These are phyloP conservation scores for Ophiocordyceps sinensis DNA, from an alignment of 2,329 filamentous ascomycete genomes.

Conservation along the genomic window DNA sequence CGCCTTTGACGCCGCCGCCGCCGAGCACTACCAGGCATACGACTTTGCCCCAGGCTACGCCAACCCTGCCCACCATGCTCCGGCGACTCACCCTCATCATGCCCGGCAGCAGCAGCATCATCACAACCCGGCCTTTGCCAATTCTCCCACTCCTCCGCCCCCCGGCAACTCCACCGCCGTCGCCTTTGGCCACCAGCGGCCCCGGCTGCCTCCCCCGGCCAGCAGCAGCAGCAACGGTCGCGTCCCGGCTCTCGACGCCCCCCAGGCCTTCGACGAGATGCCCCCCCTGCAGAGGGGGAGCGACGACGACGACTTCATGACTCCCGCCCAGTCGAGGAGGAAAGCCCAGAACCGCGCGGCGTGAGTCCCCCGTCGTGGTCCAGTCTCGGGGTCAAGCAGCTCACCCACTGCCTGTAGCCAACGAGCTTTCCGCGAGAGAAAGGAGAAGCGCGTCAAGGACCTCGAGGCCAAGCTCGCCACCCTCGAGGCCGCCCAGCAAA, in stretches of 20 bases:
- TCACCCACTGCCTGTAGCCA: conserved; percentile 41
- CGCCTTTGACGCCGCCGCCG: conserved; percentile 30
- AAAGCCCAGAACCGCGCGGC: conserved; percentile 49
- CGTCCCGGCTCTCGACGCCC: not conserved
- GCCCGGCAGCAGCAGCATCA: not conserved
- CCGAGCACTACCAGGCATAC: conserved; percentile 33
- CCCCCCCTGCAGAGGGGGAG: conserved; percentile 24
- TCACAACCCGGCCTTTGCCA: conserved; percentile 9
- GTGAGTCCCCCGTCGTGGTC: conserved; percentile 24
- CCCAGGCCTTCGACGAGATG: conserved; percentile 14
- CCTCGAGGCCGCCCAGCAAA: conserved; percentile 60
- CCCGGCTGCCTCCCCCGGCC: conserved; percentile 9
- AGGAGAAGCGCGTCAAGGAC: conserved; percentile 87
- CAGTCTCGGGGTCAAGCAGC: not conserved
- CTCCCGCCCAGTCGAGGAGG: conserved; percentile 41
- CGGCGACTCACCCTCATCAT: not conserved
- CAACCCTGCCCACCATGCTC: not conserved
- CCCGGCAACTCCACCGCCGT: conserved; percentile 3
- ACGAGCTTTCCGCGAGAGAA: conserved; percentile 89
- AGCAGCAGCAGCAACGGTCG: conserved; percentile 3
- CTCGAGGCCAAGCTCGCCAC: conserved; percentile 72
- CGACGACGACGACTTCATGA: conserved; percentile 41
- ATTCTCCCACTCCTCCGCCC: conserved; percentile 8
- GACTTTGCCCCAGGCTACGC: conserved; percentile 27
- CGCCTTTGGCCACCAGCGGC: not conserved